Conservation (phyloP, 169 alveolate species). For the Plasmodium coatneyi region DNA sequence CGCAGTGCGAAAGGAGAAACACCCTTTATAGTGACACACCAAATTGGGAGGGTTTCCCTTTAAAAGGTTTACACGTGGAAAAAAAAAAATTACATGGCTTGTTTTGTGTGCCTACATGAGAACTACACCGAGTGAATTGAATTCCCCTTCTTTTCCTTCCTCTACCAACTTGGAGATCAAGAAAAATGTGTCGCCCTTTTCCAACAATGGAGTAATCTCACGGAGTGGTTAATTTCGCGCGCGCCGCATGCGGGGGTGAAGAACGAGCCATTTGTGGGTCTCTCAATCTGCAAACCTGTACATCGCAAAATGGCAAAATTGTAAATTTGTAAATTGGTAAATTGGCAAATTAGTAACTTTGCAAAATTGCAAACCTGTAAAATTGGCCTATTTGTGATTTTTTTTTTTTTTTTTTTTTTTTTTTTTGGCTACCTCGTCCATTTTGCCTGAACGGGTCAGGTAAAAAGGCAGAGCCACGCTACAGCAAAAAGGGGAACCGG, state of each 20-base stretch:
- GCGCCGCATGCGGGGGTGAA: background rate
- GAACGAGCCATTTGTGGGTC: background rate
- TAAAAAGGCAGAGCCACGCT: background rate
- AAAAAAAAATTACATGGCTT: background rate
- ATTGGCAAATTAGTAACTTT: background rate
- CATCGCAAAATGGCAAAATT: background rate
- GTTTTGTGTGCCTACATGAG: background rate
- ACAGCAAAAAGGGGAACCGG: background rate
- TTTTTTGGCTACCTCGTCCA: background rate
- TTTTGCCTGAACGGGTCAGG: slow-evolving; percentile 7
- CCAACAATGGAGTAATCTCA: background rate
- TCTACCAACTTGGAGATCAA: background rate
- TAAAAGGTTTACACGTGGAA: background rate
- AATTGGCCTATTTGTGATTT: background rate
- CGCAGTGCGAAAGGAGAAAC: background rate
- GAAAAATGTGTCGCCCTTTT: background rate
- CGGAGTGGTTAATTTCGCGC: background rate
- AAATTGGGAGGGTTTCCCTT: background rate
- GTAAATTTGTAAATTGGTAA: background rate
- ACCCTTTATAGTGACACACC: background rate
- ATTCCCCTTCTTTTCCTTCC: background rate
- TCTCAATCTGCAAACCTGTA: background rate
- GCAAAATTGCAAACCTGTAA: background rate
- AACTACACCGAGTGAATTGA: background rate
- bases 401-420: background rate